phyloP scores from a whole-genome alignment of 140 eudicot genomes.

The Ambrosia hybrid region DNA sequence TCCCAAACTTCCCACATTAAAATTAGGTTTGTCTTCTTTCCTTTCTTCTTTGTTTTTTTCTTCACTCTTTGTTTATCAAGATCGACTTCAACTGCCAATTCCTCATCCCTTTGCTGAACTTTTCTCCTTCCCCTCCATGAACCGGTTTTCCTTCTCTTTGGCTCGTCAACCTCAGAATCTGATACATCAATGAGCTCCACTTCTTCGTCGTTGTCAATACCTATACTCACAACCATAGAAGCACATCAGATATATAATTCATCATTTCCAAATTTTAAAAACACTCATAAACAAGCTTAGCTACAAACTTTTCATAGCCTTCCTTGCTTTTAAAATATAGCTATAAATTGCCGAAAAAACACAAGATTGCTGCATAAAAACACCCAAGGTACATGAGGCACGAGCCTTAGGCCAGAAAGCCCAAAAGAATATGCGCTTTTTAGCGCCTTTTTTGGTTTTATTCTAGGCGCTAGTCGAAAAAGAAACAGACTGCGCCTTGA shows the following conservation, averaged over 20 bases:
- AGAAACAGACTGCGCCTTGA: too few species aligned
- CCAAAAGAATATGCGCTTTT: too few species aligned
- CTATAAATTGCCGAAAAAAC: too few species aligned
- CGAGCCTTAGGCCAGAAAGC: too few species aligned
- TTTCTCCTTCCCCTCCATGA: conserved; percentile 18
- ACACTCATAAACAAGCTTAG: background rate
- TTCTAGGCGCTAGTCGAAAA: too few species aligned
- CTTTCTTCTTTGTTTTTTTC: conserved; percentile 31
- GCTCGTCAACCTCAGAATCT: conserved; percentile 26
- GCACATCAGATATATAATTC: background rate
- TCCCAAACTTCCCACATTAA: conserved; percentile 84
- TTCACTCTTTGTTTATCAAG: background rate
- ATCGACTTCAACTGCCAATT: conserved; percentile 15
- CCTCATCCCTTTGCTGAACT: conserved; percentile 15
- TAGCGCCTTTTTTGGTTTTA: too few species aligned
- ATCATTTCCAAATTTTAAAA: background rate
- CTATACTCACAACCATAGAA: conserved; percentile 21
- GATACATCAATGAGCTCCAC: background rate
- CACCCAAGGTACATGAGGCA: background rate
- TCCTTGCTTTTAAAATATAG: background rate
- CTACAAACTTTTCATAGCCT: background rate
- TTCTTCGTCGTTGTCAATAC: conserved; percentile 18
- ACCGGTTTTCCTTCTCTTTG: conserved; percentile 42
- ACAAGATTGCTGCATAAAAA: too few species aligned
- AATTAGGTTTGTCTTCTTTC: conserved; percentile 39